phyloP scores from a whole-genome alignment of 2,329 filamentous ascomycete species.

The Graphium sp. region DNA sequence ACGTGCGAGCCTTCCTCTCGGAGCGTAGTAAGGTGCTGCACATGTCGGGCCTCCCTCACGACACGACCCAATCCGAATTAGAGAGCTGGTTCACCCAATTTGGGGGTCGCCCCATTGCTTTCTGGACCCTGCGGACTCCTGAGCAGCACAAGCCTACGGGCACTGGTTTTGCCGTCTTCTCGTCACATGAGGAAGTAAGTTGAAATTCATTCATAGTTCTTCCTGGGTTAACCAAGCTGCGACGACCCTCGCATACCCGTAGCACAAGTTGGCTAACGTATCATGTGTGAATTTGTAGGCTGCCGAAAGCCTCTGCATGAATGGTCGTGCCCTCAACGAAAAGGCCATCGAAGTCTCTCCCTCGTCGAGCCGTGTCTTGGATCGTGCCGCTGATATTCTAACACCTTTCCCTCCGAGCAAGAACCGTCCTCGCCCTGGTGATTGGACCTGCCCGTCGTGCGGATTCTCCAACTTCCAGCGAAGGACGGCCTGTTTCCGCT shows the following conservation, averaged over 20 bases:
- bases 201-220: neutral
- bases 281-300: conserved; percentile 46
- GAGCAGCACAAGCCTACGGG: conserved; percentile 99
- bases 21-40: conserved; percentile 97
- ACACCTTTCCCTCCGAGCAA: conserved; percentile 97
- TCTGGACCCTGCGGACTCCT: conserved; percentile 94
- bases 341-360: conserved; percentile 98
- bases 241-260: neutral
- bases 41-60: conserved; percentile 92
- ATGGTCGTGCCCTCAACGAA: conserved; percentile 91
- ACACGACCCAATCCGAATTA: conserved; percentile 94
- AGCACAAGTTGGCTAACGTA: neutral
- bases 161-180: conserved; percentile 95
- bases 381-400: conserved; percentile 87
- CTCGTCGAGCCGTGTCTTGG: conserved; percentile 89
- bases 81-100: conserved; percentile 99
- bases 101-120: conserved; percentile 90
- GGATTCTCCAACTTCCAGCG: conserved; percentile 99
- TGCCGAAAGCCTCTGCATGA: conserved; percentile 97
- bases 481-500: conserved; percentile 95
- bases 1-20: conserved; percentile 87
- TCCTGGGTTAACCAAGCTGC: too few species aligned
- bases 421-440: conserved; percentile 89
- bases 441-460: conserved; percentile 98
- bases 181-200: conserved; percentile 93